Evolutionary conservation across 73 alveolate genomes (phyloP).

Genomic region (Paramecium caudatum): DNA sequence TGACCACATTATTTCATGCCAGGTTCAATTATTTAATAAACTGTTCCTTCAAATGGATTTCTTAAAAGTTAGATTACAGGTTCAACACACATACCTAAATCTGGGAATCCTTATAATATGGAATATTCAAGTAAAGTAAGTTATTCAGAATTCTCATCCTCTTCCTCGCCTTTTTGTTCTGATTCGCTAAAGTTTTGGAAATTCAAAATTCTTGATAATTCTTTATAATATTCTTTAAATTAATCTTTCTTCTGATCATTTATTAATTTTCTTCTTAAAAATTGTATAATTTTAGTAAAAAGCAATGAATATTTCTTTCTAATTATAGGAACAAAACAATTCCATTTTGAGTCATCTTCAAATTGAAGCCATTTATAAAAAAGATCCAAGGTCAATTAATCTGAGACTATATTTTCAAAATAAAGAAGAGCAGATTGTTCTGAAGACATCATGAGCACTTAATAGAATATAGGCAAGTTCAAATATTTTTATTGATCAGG

Average conservation of each 20-base stretch:
- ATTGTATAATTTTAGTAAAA: background rate
- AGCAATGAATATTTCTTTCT: background rate
- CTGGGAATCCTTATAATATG: constrained; percentile 41
- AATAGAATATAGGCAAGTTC: background rate
- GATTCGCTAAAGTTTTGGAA: background rate
- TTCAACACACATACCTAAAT: constrained; percentile 15
- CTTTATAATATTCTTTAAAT: background rate
- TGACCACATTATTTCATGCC: background rate
- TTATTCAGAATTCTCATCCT: background rate
- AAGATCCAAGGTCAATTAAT: background rate
- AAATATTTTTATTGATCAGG: background rate
- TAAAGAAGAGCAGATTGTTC: background rate
- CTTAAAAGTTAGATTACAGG: background rate
- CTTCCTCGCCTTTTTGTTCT: background rate
- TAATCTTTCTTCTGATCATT: background rate
- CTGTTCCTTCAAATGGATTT: background rate
- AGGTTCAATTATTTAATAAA: background rate
- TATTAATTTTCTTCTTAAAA: background rate
- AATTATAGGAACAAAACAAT: background rate
- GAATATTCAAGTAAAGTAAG: constrained; percentile 40
- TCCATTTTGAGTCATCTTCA: background rate
- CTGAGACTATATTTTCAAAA: background rate
- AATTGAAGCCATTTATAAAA: constrained; percentile 18
- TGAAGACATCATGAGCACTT: background rate
- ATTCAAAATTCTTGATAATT: background rate